Evolutionary conservation across 805 yeast species (phyloP), one percentile per base, ranked within the genome.

Genomic region (Jamesozyma rosinii): DNA sequence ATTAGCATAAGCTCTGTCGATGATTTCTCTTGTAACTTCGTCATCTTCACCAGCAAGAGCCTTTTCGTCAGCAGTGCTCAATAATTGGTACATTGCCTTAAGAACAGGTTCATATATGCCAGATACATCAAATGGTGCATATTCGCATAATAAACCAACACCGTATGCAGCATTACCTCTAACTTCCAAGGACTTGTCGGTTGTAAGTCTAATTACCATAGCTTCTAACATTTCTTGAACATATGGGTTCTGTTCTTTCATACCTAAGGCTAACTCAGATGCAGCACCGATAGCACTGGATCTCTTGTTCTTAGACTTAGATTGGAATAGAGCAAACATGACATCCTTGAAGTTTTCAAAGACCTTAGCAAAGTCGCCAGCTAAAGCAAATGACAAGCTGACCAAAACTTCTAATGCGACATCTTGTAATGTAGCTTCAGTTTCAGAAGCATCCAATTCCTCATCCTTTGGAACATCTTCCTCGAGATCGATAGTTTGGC

Each of bases 101-200:
- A 92, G 74, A 45, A 90, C 76, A 38, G 77, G 70, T 49, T 79
- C 80, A 67, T 81, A 90, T 37, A 76, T 68, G 32, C 79, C 64
- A 33, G 83, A 68, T 50, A 81, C 72, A 54, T 80, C 84, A 43
- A 66, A 65, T 15, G 63, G 48, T 24, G 80, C 69, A 44, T 74
- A 55, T 54, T 71, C 69, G 38, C 74, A 63, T 47, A 88, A 66
- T 47, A 88, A 65, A 55, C 98, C 98, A 52, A 85, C 79, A 71
- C 97, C 98, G 63, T 87, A 92, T 15, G 97, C 96, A 41, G 97
- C 90, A 54, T 88, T 85, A 55, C 95, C 89, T 67, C 90, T 83
- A 46, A 87, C 97, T 59, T 87, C 95, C 49, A 84, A 70, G 14
- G 92, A 82, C 57, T 77, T 77, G 61, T 83, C 88, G 58, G 79